phyloP scores from a whole-genome alignment of 805 yeast genomes.

The Lachancea lanzarotensis region DNA sequence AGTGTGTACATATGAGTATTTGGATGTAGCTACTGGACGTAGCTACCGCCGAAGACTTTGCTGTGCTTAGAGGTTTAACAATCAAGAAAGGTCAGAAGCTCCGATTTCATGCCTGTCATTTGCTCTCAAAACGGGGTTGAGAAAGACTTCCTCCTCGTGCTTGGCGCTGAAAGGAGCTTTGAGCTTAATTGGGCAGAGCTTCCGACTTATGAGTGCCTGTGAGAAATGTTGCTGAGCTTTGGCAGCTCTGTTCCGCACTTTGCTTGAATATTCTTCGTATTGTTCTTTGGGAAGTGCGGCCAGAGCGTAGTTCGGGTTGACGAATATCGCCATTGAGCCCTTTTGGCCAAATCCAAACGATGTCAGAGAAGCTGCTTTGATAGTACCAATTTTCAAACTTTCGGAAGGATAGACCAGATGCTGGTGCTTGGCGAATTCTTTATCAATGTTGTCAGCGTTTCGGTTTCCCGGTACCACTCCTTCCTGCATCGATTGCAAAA shows the following conservation, averaged over 20 bases:
- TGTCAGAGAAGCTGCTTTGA: constrained; percentile 87
- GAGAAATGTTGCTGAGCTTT: constrained; percentile 84
- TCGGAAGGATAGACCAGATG: constrained; percentile 84
- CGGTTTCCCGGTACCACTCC: constrained; percentile 94
- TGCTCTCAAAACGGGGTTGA: constrained; percentile 83
- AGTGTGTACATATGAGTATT: too few species aligned
- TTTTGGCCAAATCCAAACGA: constrained; percentile 97
- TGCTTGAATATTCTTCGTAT: constrained; percentile 58
- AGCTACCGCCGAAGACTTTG: too few species aligned
- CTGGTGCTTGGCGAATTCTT: constrained; percentile 62
- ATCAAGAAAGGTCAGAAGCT: neutral
- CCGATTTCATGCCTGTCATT: constrained; percentile 14
- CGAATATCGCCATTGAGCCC: constrained; percentile 84
- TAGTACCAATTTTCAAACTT: constrained; percentile 79
- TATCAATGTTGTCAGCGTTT: constrained; percentile 89
- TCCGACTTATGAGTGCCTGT: constrained; percentile 75
- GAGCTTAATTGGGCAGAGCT: constrained; percentile 80
- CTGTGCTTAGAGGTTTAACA: neutral
- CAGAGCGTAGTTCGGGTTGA: constrained; percentile 82
- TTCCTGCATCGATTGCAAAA: constrained; percentile 74
- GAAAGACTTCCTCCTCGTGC: constrained; percentile 74
- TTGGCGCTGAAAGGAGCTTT: constrained; percentile 78
- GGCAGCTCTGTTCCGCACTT: constrained; percentile 71
- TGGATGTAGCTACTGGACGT: too few species aligned
- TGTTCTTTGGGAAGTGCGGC: constrained; percentile 63